Evolutionary conservation across 2,329 filamentous ascomycete genomes (phyloP).

Genomic region (Botryosphaeria dothidea): DNA sequence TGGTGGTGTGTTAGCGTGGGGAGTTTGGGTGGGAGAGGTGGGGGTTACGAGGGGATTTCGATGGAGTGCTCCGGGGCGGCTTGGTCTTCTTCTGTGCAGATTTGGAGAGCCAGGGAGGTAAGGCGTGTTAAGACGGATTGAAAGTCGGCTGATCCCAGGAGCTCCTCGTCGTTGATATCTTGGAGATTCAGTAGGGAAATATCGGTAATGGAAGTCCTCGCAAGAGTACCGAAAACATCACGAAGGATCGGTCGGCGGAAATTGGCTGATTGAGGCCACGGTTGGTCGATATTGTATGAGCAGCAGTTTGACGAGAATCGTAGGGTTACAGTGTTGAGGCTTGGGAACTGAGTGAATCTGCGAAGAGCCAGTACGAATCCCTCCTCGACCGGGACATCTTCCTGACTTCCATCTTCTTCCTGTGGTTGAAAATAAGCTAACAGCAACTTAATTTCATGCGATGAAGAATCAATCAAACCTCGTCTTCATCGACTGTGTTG

Average conservation of each 20-base stretch:
- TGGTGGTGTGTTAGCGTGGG: not conserved
- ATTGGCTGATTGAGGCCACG: not conserved
- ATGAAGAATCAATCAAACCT: not conserved
- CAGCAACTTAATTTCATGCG: no score
- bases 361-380: not conserved
- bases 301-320: not conserved
- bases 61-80: not conserved
- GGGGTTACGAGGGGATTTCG: not conserved
- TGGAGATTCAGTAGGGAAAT: not conserved
- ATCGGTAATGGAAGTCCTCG: not conserved
- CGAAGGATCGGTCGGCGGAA: not conserved
- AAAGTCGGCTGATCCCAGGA: not conserved
- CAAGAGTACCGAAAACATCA: not conserved
- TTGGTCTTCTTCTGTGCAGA: not conserved
- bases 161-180: not conserved
- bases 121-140: not conserved
- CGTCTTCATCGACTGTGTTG: not conserved
- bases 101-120: not conserved
- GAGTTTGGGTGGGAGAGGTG: not conserved
- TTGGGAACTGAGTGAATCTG: not conserved
- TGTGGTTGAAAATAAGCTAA: no score
- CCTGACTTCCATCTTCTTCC: not conserved
- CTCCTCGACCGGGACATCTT: not conserved
- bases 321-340: not conserved
- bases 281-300: not conserved